Base-by-base conservation (phyloP, 768 basidiomycete genomes). In the Boletus reticulatus region DNA sequence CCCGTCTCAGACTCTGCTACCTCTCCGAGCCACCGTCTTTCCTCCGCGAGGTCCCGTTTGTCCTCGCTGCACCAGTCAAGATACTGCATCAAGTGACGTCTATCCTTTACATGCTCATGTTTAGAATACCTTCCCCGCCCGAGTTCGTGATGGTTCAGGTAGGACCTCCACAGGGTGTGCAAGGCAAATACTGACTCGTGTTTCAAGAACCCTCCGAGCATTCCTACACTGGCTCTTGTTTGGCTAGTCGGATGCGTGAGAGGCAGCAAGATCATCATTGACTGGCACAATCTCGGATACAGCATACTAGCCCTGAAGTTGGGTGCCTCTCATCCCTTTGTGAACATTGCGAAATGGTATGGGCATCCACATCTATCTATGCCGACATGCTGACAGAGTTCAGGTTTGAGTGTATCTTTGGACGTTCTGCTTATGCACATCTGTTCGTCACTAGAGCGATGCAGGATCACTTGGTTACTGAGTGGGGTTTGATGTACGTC, bases 281-380 rank as follows among this genome's bases (percentile, higher is more conserved):
- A 99, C 73, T 99, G 97, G 97, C 97, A 99, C 69, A 99, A 99
- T 70, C 82, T 96, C 24, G 97, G 97, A 17, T 94, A 93, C 69
- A 96, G 86, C 59, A 94, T 98, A 44, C 82, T 99, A 46, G 89
- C 88, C 1, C 72, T 99, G 60, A 88, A 84, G 62, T 74, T 94
- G n/a, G 90, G 93, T 0, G 55, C 76, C 2, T 67, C 71, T 0
- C 90, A 94, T 67, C 69, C 78, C 0, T 78, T 95, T 57, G 92
- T 96, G 39, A 79, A 71, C 59, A 67, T 96, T 20, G 88, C 92
- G 0, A 84, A 82, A 73, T 80, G 81, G 96, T 96, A 61, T n/a
- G 72, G 19, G 24, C 32, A 7, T 7, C n/a, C 31, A 17, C 43
- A 38, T 36, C 14, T 41, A 12, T 24, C 11, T 17, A 16, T 13